phyloP scores from a whole-genome alignment of 768 basidiomycete genomes.

The Boletus subparvulus region DNA sequence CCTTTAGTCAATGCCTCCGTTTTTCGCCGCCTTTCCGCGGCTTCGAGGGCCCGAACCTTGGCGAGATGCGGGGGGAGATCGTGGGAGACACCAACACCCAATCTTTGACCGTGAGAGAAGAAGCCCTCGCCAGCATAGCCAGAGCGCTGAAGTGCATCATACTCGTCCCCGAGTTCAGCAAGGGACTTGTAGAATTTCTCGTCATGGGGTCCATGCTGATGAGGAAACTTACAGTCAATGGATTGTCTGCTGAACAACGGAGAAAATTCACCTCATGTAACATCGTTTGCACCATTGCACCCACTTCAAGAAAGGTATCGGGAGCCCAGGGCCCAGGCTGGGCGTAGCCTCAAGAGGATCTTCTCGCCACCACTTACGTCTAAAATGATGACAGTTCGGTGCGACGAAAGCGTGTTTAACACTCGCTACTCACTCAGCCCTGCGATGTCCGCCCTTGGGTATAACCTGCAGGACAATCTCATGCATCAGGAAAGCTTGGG shows the following conservation, averaged over 20 bases:
- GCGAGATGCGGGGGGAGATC: slow-evolving; percentile 66
- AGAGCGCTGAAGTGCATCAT: slow-evolving; percentile 68
- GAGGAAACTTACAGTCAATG: neutral
- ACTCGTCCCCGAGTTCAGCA: slow-evolving; percentile 78
- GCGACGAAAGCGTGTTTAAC: neutral
- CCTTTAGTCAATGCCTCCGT: slow-evolving; percentile 44
- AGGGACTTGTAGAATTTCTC: slow-evolving; percentile 78
- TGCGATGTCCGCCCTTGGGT: slow-evolving; percentile 16
- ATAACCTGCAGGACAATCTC: neutral
- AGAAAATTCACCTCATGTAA: slow-evolving; percentile 70
- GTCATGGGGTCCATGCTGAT: slow-evolving; percentile 87
- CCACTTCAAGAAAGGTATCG: slow-evolving; percentile 72
- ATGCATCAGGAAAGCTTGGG: neutral
- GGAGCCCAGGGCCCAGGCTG: slow-evolving; percentile 44
- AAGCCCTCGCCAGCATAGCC: slow-evolving; percentile 95
- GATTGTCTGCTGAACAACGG: neutral
- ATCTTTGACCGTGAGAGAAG: slow-evolving; percentile 65
- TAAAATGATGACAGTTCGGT: slow-evolving; percentile 26
- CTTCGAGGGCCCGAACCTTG: slow-evolving; percentile 66
- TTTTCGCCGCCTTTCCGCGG: slow-evolving; percentile 72
- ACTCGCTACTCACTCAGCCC: slow-evolving; percentile 38
- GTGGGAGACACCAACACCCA: slow-evolving; percentile 70
- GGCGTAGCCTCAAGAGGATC: slow-evolving; percentile 82
- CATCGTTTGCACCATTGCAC: slow-evolving; percentile 80
- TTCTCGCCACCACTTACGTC: slow-evolving; percentile 79